Evolutionary conservation across 768 basidiomycete species (phyloP).

Genomic region (Mycena filopes): DNA sequence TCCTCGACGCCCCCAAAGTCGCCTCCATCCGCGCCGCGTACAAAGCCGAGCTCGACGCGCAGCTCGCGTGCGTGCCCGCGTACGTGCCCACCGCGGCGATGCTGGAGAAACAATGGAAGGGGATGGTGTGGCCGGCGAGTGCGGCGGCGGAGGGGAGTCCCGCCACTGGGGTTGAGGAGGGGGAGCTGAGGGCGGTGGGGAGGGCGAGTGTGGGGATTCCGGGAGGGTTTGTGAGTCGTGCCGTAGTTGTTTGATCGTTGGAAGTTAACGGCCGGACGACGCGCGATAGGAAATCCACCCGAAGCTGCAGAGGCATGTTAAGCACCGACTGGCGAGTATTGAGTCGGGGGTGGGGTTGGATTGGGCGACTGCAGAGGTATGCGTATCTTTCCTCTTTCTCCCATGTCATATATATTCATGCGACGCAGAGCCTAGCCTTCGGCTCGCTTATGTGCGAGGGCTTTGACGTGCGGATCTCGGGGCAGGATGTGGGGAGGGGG

Average conservation of each 20-base stretch:
- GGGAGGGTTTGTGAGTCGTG: slow-evolving; percentile 75
- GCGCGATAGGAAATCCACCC: slow-evolving; percentile 85
- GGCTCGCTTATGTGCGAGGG: slow-evolving; percentile 88
- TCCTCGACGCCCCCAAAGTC: slow-evolving; percentile 63
- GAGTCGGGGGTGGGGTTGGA: slow-evolving; percentile 80
- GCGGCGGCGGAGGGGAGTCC: slow-evolving; percentile 56
- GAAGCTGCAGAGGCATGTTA: slow-evolving; percentile 82
- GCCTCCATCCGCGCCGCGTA: slow-evolving; percentile 63
- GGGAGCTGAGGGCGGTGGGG: slow-evolving; percentile 67
- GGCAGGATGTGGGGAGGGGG: slow-evolving; percentile 92
- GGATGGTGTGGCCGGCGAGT: slow-evolving; percentile 72
- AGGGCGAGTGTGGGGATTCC: slow-evolving; percentile 72
- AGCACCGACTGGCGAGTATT: slow-evolving; percentile 76
- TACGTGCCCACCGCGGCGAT: slow-evolving; percentile 64
- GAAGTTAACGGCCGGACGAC: no score
- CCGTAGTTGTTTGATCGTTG: no score
- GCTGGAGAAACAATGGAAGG: slow-evolving; percentile 76
- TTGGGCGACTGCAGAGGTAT: slow-evolving; percentile 90
- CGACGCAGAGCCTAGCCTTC: slow-evolving; percentile 82
- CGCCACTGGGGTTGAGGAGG: slow-evolving; percentile 71
- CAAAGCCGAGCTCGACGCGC: slow-evolving; percentile 70
- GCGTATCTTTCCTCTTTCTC: no score
- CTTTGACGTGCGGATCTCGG: slow-evolving; percentile 87
- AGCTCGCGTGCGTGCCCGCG: slow-evolving; percentile 61
- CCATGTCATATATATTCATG: no score